Percentiles rank a stretch among this genome's conserved stretches.
Conservation (phyloP, 2,329 filamentous ascomycete genomes). For the Talaromyces amestolkiae region DNA sequence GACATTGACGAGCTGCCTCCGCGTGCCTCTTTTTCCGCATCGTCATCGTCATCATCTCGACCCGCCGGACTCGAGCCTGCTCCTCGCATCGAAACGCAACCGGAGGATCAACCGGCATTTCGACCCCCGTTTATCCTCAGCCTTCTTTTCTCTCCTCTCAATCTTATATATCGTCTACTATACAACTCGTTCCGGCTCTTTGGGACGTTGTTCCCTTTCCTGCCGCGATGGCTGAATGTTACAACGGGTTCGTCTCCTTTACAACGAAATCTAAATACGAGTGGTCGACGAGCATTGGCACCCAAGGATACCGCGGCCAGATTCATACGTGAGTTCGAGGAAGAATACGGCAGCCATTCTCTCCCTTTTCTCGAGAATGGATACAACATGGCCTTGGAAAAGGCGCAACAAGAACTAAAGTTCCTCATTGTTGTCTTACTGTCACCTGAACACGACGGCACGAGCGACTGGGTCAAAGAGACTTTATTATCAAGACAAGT, state of each 20-base stretch:
- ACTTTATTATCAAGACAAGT: slow-evolving; percentile 77
- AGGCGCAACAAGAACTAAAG: slow-evolving; percentile 85
- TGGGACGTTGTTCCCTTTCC: slow-evolving; percentile 74
- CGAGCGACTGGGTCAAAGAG: slow-evolving; percentile 72
- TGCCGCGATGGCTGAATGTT: slow-evolving; percentile 61
- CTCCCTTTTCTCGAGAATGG: slow-evolving; percentile 83
- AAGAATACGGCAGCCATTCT: slow-evolving; percentile 70
- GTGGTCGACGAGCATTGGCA: slow-evolving; percentile 70
- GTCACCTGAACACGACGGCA: slow-evolving; percentile 94
- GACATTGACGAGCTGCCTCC: slow-evolving; percentile 38
- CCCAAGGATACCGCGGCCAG: slow-evolving; percentile 84
- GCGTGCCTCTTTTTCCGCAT: slow-evolving; percentile 29
- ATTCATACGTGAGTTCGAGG: slow-evolving; percentile 90
- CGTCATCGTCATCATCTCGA: slow-evolving; percentile 30
- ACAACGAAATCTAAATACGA: slow-evolving; percentile 55
- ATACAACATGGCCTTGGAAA: slow-evolving; percentile 86
- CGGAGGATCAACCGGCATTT: slow-evolving; percentile 62
- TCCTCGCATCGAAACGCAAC: slow-evolving; percentile 78
- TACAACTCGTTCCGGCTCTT: slow-evolving; percentile 67
- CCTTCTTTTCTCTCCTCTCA: slow-evolving; percentile 77
- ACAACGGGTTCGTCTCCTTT: slow-evolving; percentile 49
- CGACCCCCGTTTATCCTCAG: slow-evolving; percentile 73
- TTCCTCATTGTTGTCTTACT: slow-evolving; percentile 85
- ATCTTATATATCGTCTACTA: slow-evolving; percentile 70
- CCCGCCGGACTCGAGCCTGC: slow-evolving; percentile 63